Percentiles rank a stretch among this genome's conserved stretches.
These are phyloP conservation scores for Neurospora terricola DNA, from an alignment of 495 filamentous ascomycete genomes.

Conservation along the genomic window DNA sequence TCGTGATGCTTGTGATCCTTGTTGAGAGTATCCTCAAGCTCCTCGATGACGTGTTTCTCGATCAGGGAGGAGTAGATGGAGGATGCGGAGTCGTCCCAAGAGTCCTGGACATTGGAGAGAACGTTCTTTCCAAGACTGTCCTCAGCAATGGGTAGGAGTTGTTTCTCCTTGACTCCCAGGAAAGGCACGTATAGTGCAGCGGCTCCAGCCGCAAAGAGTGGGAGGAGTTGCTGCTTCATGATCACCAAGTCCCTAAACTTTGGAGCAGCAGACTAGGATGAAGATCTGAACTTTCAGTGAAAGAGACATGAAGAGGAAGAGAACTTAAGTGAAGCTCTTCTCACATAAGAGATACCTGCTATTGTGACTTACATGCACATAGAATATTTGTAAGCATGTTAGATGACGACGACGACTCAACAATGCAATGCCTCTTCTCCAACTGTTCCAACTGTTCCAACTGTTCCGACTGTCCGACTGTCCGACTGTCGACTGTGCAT, in stretches of 20 bases:
- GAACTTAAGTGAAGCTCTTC: background rate
- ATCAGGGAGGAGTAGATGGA: constrained; percentile 7
- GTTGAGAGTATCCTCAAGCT: background rate
- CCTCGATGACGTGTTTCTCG: constrained; percentile 5
- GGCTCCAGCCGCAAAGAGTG: constrained; percentile 43
- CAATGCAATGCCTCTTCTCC: background rate
- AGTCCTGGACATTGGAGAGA: constrained; percentile 11
- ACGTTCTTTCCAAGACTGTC: constrained; percentile 27
- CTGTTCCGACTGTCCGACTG: background rate
- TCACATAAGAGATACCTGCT: background rate
- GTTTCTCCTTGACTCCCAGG: background rate
- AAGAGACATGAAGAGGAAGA: background rate
- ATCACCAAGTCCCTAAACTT: background rate
- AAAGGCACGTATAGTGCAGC: constrained; percentile 24
- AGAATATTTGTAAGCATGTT: background rate
- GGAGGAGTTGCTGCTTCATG: constrained; percentile 29
- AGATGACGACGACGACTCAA: background rate
- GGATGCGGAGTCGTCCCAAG: constrained; percentile 13
- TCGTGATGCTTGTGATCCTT: constrained; percentile 30
- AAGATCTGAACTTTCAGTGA: background rate
- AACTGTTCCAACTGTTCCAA: background rate
- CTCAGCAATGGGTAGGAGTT: constrained; percentile 49
- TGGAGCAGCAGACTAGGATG: background rate
- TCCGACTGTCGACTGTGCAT: background rate
- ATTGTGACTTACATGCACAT: background rate